These are phyloP conservation scores for Dicorynia guianensis DNA, from an alignment of 306 rosid genomes.

Conservation along the genomic window DNA sequence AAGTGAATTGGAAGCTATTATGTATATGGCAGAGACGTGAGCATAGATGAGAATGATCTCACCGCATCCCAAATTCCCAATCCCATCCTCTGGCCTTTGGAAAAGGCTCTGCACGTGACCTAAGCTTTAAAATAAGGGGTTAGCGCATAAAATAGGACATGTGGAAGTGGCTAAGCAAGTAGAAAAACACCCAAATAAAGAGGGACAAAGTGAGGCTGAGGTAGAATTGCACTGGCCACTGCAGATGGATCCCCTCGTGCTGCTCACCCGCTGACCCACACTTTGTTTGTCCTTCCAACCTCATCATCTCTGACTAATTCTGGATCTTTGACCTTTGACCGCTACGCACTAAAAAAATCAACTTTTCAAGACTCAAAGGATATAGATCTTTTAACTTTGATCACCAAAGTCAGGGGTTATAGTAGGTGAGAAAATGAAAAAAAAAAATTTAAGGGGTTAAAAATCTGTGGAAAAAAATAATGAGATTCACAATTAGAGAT, in stretches of 20 bases:
- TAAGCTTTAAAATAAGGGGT: constrained; percentile 43
- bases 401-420: too few species aligned
- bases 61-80: too few species aligned
- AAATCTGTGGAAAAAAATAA: too few species aligned
- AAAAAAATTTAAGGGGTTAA: too few species aligned
- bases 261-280: constrained; percentile 76
- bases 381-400: too few species aligned
- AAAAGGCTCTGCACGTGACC: constrained; percentile 60
- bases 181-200: constrained; percentile 10
- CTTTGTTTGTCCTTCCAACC: constrained; percentile 59
- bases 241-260: constrained; percentile 83
- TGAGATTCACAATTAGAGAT: too few species aligned
- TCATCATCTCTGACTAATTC: constrained; percentile 43
- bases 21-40: too few species aligned
- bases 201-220: constrained; percentile 53
- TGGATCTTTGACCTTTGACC: constrained; percentile 81
- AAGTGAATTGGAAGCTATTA: too few species aligned
- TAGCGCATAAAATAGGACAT: constrained; percentile 33
- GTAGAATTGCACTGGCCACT: constrained; percentile 43
- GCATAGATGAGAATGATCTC: too few species aligned
- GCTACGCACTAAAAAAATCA: constrained; percentile 12
- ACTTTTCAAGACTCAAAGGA: background rate
- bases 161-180: constrained; percentile 22
- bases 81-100: constrained; percentile 39
- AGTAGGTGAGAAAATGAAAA: too few species aligned